Evolutionary conservation across 1,284 basidiomycete genomes (phyloP), one percentile per base, ranked within the genome.

Genomic region (Ganoderma meredithae): DNA sequence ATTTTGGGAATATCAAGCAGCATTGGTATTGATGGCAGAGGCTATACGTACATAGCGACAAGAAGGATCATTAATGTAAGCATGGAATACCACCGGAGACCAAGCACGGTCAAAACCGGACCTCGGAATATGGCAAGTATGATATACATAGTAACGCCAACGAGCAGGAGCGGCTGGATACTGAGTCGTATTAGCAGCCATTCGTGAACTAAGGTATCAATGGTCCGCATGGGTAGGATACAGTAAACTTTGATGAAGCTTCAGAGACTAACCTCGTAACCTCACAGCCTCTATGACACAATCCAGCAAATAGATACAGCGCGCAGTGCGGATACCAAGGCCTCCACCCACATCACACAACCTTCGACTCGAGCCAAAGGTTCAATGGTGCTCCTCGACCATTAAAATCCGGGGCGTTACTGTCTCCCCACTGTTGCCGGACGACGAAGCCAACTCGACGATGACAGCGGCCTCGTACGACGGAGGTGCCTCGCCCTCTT

Each of bases 401-500:
- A 17, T 36, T 9, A 31, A 15, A 15, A 25, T 13, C 27, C 17
- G 56, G 17, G 17, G 56, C 39, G 22, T 15, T n/a, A 25, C 40
- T 2, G 25, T 47, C 44, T n/a, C 12, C n/a, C 19, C 59, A 12
- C 39, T 44, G 43, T 3, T 19, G 3, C 56, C 27, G 31, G 59
- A 39, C 53, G 63, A 67, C 15, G 27, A 13, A 47, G 43, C 43
- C 4, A 8, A 19, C 44, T 47, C 44, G n/a, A 47, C 10, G 3
- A n/a, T 47, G 44, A 31, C 63, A 9, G 62, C 60, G 3, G 58
- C 53, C 67, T 85, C 84, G 74, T 92, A 92, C 13, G 83, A 78
- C 8, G 91, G 91, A 0, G 91, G 90, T 41, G 83, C 81, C 73
- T 92, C 90, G 31, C 91, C 91, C 25, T 81, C 81, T 74, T 89